These are phyloP conservation scores for Tylopilus felleus DNA, from an alignment of 768 basidiomycete genomes.

Conservation along the genomic window DNA sequence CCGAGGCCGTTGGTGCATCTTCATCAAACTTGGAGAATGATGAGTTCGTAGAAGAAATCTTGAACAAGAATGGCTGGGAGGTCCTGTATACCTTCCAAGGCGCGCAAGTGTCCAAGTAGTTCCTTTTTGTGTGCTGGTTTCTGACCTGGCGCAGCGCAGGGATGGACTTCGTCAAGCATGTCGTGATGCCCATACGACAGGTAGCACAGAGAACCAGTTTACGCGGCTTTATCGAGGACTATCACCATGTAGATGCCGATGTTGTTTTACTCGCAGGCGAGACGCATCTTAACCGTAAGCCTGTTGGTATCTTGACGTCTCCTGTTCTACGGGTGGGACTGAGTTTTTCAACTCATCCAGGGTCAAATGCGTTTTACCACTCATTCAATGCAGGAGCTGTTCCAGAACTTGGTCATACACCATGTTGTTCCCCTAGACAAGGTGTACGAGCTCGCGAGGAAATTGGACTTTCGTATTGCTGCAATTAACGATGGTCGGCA, in stretches of 20 bases:
- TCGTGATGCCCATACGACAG: slow-evolving; percentile 34
- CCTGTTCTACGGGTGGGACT: neutral
- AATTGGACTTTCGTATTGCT: slow-evolving; percentile 23
- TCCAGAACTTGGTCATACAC: slow-evolving; percentile 24
- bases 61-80: slow-evolving; percentile 37
- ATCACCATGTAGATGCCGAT: slow-evolving; percentile 28
- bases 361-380: slow-evolving; percentile 28
- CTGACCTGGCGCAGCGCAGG: slow-evolving; percentile 28
- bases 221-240: slow-evolving; percentile 40
- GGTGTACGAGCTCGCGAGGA: slow-evolving; percentile 25
- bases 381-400: slow-evolving; percentile 13
- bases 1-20: slow-evolving; percentile 6
- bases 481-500: slow-evolving; percentile 25
- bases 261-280: slow-evolving; percentile 40
- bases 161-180: slow-evolving; percentile 40
- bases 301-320: slow-evolving; percentile 13
- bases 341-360: slow-evolving; percentile 10
- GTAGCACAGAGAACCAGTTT: slow-evolving; percentile 32
- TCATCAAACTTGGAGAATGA: slow-evolving; percentile 22
- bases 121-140: neutral
- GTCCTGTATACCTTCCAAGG: slow-evolving; percentile 40
- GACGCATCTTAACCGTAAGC: slow-evolving; percentile 31
- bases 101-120: slow-evolving; percentile 31
- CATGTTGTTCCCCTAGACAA: slow-evolving; percentile 24
- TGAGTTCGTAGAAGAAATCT: slow-evolving; percentile 26